Base-by-base conservation (phyloP, 1,284 basidiomycete genomes). In the Cryptococcus hybrid region DNA sequence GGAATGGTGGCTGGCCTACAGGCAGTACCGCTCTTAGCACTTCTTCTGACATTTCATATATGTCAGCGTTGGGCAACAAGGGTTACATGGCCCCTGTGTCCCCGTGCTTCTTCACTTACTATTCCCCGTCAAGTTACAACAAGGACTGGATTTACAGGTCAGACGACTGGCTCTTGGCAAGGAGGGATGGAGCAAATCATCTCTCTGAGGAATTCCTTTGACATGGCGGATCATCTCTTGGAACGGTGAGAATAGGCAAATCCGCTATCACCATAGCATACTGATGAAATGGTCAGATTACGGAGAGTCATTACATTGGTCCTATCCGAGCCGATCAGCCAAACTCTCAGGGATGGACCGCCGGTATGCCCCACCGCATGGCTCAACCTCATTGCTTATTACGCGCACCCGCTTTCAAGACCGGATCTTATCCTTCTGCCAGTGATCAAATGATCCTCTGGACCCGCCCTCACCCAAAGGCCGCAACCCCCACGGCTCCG, bases 391-490 rank as follows among this genome's bases (percentile, higher is more conserved):
- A 72, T 76, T 43, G 56, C 61, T 50, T 88, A 88, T 78, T 91
- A 89, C 67, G 83, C 87, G 83, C 87, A 2, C 80, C 81, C 5
- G 86, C 85, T 1, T 92, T 86, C 81, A 90, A 90, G 80, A 87
- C 84, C 5, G 89, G 89, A 40, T 62, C 71, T 3, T 87, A 84
- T 18, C 67, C 87, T 8, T 40, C 77, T 5, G 80, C 88, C 61
- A 80, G 84, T 66, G 89, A 91, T 73, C 78, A 82, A 63, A 78
- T 91, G 56, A 78, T 85, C 64, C 80, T 90, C 76, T 90, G 87
- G 86, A 83, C 86, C 43, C 82, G 89, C 56, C 84, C 88, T 7
- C 89, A 90, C 65, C 81, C 87, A 6, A 80, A 81, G 53, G 69
- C 79, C 37, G 37, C 88, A 87, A 3, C 56, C 50, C 7, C 69